Conservation (phyloP, 371 early-diverging fungal species). For the Parasitella parasitica region DNA sequence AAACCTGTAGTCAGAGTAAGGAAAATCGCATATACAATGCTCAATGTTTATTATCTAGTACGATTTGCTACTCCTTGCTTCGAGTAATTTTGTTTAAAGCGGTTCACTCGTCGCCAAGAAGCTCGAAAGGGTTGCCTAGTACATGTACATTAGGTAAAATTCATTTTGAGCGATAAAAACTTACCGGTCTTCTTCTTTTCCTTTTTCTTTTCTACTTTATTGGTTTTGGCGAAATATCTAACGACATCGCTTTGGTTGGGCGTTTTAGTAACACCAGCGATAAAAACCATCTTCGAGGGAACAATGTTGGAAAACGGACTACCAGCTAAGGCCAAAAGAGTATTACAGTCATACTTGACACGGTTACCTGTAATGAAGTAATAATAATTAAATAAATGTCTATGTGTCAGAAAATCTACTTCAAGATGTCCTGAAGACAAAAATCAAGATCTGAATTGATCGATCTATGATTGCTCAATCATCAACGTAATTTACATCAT, state of each 20-base stretch:
- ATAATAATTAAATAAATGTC: neutral
- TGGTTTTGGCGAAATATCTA: constrained; percentile 31
- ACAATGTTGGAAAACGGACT: constrained; percentile 65
- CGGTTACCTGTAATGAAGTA: constrained; percentile 32
- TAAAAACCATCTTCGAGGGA: constrained; percentile 60
- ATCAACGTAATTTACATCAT: neutral
- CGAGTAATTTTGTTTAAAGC: neutral
- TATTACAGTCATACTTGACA: constrained; percentile 67
- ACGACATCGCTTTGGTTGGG: constrained; percentile 32
- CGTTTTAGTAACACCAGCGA: constrained; percentile 64
- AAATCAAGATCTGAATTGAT: neutral
- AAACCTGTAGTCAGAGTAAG: no score
- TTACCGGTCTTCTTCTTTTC: constrained; percentile 50
- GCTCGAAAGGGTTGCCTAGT: constrained; percentile 44
- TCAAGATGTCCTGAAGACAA: neutral
- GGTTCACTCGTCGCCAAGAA: constrained; percentile 26
- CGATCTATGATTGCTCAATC: neutral
- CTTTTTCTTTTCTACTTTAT: constrained; percentile 43
- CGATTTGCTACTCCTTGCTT: neutral
- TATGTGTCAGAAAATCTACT: neutral
- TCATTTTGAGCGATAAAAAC: no score
- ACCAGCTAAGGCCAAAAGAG: constrained; percentile 63
- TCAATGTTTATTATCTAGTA: neutral
- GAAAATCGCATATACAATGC: neutral
- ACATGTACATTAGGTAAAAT: neutral